phyloP scores from a whole-genome alignment of 2,329 filamentous ascomycete species.

The Phoma sp. region DNA sequence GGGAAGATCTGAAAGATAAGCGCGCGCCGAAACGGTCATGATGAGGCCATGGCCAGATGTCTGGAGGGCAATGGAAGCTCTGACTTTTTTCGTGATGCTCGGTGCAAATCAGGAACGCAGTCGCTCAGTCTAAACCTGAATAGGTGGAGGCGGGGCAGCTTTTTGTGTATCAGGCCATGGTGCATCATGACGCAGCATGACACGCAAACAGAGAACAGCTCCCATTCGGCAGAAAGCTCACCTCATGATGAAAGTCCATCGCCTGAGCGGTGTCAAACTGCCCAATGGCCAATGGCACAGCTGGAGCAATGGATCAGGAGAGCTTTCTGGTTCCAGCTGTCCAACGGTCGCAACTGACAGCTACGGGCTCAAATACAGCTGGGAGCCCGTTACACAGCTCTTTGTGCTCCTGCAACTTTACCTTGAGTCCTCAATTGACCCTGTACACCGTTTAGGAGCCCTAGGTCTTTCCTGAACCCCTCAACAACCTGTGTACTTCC shows the following conservation, averaged over 20 bases:
- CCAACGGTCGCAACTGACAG: conserved; percentile 10
- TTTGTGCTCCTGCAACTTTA: conserved; percentile 3
- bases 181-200: conserved; percentile 18
- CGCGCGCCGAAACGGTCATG: background rate
- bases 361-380: conserved; percentile 13
- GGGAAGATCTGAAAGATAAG: background rate
- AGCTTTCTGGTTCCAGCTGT: conserved; percentile 14
- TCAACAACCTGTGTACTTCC: conserved; percentile 13
- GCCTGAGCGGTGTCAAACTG: conserved; percentile 11
- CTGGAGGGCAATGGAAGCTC: conserved; percentile 2
- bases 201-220: conserved; percentile 15
- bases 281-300: conserved; percentile 22
- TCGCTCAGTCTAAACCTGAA: background rate
- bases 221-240: conserved; percentile 24
- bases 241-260: conserved; percentile 29
- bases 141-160: background rate
- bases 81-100: background rate
- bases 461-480: background rate
- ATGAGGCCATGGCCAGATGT: conserved; percentile 14
- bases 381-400: conserved; percentile 10
- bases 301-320: conserved; percentile 21
- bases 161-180: conserved; percentile 14
- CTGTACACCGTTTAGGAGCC: background rate
- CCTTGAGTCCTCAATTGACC: conserved; percentile 1
- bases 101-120: conserved; percentile 3